These are phyloP conservation scores for Diplodia mutila DNA, from an alignment of 2,329 filamentous ascomycete species.

Conservation along the genomic window DNA sequence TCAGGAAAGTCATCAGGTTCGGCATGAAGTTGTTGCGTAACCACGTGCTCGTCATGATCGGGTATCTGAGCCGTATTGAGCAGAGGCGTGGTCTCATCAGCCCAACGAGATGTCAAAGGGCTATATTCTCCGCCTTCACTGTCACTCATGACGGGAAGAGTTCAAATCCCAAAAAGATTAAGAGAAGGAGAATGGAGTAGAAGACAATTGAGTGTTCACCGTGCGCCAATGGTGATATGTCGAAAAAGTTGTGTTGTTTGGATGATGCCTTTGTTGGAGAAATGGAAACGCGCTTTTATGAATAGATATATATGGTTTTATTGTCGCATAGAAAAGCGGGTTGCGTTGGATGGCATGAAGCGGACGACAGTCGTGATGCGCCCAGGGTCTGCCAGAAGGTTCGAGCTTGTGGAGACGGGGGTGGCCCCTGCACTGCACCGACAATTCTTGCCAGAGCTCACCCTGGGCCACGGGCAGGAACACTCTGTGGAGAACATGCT, in stretches of 20 bases:
- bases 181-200: neutral
- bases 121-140: neutral
- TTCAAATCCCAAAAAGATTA: neutral
- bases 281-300: conserved; percentile 10
- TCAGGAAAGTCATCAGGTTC: conserved; percentile 40
- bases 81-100: conserved; percentile 15
- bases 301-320: neutral
- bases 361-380: neutral
- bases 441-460: neutral
- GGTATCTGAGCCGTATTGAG: conserved; percentile 9
- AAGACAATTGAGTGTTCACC: neutral
- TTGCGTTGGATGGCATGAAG: neutral
- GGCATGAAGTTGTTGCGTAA: conserved; percentile 16
- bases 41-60: neutral
- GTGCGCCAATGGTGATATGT: neutral
- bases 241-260: neutral
- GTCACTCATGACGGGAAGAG: neutral
- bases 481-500: neutral
- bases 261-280: neutral
- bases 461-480: neutral
- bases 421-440: conserved; percentile 11
- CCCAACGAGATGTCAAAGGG: conserved; percentile 11
- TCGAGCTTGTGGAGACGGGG: conserved; percentile 11
- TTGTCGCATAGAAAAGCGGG: neutral
- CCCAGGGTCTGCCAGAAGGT: conserved; percentile 25